Conservation (phyloP, 2,329 filamentous ascomycete species). For the Hypoxylon rubiginosum region DNA sequence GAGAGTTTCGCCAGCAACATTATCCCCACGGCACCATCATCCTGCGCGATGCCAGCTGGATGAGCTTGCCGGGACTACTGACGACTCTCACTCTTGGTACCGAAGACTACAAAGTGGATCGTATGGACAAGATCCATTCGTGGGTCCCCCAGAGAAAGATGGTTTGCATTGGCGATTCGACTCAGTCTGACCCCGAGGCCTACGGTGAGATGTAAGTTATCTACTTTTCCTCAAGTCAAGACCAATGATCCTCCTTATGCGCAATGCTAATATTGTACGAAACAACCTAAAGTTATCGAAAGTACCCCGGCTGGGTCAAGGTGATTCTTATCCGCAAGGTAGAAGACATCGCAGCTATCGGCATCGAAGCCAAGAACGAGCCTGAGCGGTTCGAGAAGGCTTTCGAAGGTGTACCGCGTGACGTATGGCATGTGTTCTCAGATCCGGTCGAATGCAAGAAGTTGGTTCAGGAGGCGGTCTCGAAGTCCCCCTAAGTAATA, state of each 20-base stretch:
- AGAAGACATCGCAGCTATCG: constrained; percentile 75
- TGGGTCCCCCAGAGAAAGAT: constrained; percentile 86
- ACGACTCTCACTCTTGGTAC: constrained; percentile 84
- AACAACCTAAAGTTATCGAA: constrained; percentile 64
- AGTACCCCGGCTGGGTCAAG: constrained; percentile 81
- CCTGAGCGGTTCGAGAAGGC: constrained; percentile 83
- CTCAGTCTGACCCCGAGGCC: constrained; percentile 90
- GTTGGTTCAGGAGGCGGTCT: constrained; percentile 53
- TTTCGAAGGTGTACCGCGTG: constrained; percentile 78
- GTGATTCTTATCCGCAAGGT: constrained; percentile 90
- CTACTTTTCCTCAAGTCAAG: neutral
- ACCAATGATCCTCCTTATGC: neutral
- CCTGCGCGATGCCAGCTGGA: constrained; percentile 87
- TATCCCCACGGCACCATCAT: constrained; percentile 86
- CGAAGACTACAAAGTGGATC: constrained; percentile 85
- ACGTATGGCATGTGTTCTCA: constrained; percentile 86
- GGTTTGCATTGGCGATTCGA: constrained; percentile 90
- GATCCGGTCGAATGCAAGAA: constrained; percentile 75
- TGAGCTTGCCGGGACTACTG: constrained; percentile 84
- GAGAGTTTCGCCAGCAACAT: constrained; percentile 75
- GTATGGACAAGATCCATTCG: constrained; percentile 80
- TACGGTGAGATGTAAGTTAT: constrained; percentile 81
- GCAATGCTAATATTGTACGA: constrained; percentile 17
- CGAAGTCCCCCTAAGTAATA: constrained; percentile 14
- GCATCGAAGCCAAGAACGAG: constrained; percentile 81